These are phyloP conservation scores for Trichoderma sp. DNA, from an alignment of 2,329 filamentous ascomycete genomes.

Conservation along the genomic window DNA sequence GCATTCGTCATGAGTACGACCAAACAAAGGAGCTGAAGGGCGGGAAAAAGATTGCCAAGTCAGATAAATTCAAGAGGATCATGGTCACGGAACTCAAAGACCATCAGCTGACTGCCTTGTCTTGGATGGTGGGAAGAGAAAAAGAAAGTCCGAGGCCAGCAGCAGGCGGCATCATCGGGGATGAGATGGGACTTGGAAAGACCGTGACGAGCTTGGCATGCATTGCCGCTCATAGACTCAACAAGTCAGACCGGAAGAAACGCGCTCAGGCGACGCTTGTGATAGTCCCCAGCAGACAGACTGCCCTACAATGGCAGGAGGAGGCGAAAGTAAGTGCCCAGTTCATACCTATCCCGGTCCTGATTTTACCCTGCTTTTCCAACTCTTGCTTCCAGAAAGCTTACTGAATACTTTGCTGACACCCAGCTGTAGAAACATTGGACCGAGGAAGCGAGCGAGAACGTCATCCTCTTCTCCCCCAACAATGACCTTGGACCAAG, in stretches of 20 bases:
- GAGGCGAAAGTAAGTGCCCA: slow-evolving; percentile 1
- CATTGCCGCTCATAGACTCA: background rate
- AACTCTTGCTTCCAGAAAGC: too few species aligned
- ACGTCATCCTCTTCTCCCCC: background rate
- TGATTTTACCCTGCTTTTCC: too few species aligned
- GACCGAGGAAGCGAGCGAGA: background rate
- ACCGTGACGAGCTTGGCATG: slow-evolving; percentile 72
- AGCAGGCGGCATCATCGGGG: slow-evolving; percentile 49
- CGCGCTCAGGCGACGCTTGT: slow-evolving; percentile 45
- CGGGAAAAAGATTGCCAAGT: slow-evolving; percentile 30
- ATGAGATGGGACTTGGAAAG: slow-evolving; percentile 68
- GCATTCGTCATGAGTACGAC: slow-evolving; percentile 24
- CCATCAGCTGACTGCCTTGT: slow-evolving; percentile 54
- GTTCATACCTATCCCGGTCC: too few species aligned
- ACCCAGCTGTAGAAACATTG: background rate
- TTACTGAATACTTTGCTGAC: background rate
- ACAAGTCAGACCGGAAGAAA: slow-evolving; percentile 40
- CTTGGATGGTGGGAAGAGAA: slow-evolving; percentile 60
- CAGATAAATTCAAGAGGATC: slow-evolving; percentile 28
- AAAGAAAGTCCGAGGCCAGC: slow-evolving; percentile 27
- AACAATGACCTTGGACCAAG: background rate
- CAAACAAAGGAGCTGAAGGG: slow-evolving; percentile 31
- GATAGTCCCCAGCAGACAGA: slow-evolving; percentile 35
- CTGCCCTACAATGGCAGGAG: slow-evolving; percentile 37
- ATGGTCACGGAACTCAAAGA: slow-evolving; percentile 42